A percentile compares a stretch with the other conserved stretches of the same genome.
phyloP scores from a whole-genome alignment of 257 asterid species.

The Voacanga thouarsii region DNA sequence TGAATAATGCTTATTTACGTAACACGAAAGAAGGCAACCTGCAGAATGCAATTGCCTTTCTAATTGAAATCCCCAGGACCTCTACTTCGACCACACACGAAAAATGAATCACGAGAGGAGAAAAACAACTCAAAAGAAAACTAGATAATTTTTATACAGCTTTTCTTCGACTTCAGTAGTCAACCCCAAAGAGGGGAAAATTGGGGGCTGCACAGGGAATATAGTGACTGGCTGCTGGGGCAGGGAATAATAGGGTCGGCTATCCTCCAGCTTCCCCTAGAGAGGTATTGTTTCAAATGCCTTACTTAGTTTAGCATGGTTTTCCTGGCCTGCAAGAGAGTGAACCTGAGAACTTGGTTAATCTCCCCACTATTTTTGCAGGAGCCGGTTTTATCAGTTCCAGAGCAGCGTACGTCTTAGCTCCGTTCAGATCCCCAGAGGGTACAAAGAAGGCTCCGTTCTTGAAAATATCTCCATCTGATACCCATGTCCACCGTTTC shows the following conservation, averaged over 20 bases:
- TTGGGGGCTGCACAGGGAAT: too few species aligned
- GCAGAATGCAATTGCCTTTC: not conserved
- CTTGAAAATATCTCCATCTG: conserved; percentile 25
- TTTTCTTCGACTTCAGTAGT: too few species aligned
- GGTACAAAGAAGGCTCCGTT: conserved; percentile 25
- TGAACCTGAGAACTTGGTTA: conserved; percentile 20
- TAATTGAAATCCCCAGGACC: too few species aligned
- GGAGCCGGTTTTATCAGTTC: conserved; percentile 21
- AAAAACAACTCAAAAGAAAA: not conserved
- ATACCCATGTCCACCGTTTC: conserved; percentile 30
- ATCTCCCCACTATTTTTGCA: not conserved
- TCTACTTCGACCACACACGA: not conserved
- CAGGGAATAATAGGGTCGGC: too few species aligned
- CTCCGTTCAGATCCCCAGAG: conserved; percentile 25
- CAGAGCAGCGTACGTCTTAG: conserved; percentile 4
- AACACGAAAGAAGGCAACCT: not conserved
- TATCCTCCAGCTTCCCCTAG: too few species aligned
- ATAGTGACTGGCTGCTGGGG: too few species aligned
- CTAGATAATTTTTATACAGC: not conserved
- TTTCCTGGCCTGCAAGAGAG: conserved; percentile 1
- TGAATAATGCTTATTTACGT: too few species aligned
- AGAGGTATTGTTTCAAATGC: too few species aligned
- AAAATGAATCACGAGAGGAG: not conserved
- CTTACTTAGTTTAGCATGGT: conserved; percentile 14
- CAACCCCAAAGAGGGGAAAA: too few species aligned